phyloP scores from a whole-genome alignment of 345 rosid species.

The Salix koriyanagi region DNA sequence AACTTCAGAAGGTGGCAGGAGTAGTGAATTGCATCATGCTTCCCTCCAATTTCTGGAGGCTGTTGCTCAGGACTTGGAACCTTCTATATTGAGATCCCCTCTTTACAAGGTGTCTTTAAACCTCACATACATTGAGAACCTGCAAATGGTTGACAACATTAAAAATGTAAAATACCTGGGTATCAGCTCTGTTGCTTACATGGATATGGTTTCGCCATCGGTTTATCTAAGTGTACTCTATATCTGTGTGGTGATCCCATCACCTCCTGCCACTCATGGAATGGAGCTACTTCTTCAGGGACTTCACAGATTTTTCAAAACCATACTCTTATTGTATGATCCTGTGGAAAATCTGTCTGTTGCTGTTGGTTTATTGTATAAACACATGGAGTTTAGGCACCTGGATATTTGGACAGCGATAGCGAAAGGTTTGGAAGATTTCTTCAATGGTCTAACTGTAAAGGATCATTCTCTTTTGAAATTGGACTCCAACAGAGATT shows the following conservation, averaged over 20 bases:
- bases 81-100: slow-evolving; percentile 46
- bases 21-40: slow-evolving; percentile 9
- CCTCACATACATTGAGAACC: slow-evolving; percentile 28
- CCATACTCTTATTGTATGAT: slow-evolving; percentile 31
- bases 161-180: slow-evolving; percentile 17
- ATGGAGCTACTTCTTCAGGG: slow-evolving; percentile 18
- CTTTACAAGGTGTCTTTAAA: slow-evolving; percentile 46
- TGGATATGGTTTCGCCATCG: slow-evolving; percentile 49
- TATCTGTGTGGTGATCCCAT: slow-evolving; percentile 26
- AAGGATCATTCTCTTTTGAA: slow-evolving; percentile 23
- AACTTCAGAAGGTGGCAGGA: slow-evolving; percentile 10
- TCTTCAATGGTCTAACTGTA: slow-evolving; percentile 15
- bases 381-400: slow-evolving; percentile 21
- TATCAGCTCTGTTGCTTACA: slow-evolving; percentile 19
- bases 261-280: slow-evolving; percentile 4
- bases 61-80: slow-evolving; percentile 39
- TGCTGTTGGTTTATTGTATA: slow-evolving; percentile 30
- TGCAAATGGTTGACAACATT: slow-evolving; percentile 15
- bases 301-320: slow-evolving; percentile 21
- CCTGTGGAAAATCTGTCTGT: slow-evolving; percentile 33
- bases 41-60: slow-evolving; percentile 35
- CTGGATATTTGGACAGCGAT: slow-evolving; percentile 37
- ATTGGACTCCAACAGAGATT: slow-evolving; percentile 14
- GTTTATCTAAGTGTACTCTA: slow-evolving; percentile 39
- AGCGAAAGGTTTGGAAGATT: slow-evolving; percentile 36